Percentiles rank a stretch among this genome's conserved stretches.
Conservation (phyloP, 2,329 filamentous ascomycete species). For the Teratosphaeria epicoccoides region DNA sequence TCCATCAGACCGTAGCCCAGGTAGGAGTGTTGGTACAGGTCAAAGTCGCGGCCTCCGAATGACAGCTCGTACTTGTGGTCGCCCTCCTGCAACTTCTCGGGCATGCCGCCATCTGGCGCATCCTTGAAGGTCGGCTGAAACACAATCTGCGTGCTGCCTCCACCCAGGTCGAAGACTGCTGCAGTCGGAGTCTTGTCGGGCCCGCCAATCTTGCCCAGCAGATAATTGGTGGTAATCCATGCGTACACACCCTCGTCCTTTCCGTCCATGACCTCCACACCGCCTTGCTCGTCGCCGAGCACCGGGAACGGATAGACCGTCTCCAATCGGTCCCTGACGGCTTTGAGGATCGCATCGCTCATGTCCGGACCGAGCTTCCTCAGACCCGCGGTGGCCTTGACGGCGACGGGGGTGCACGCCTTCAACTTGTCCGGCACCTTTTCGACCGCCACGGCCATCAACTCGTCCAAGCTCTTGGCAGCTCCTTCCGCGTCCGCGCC, state of each 20-base stretch:
- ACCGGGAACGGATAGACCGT: slow-evolving; percentile 90
- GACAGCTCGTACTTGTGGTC: slow-evolving; percentile 91
- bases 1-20: slow-evolving; percentile 95
- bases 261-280: slow-evolving; percentile 95
- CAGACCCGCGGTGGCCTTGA: slow-evolving; percentile 92
- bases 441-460: slow-evolving; percentile 77
- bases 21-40: slow-evolving; percentile 96
- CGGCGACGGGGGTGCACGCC: slow-evolving; percentile 86
- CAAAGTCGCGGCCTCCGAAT: slow-evolving; percentile 84
- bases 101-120: slow-evolving; percentile 64
- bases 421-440: slow-evolving; percentile 81
- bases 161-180: slow-evolving; percentile 90
- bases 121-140: slow-evolving; percentile 90
- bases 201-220: slow-evolving; percentile 91
- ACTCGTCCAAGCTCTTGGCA: slow-evolving; percentile 75
- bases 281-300: slow-evolving; percentile 70
- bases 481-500: slow-evolving; percentile 75
- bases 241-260: slow-evolving; percentile 96
- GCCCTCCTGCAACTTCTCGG: slow-evolving; percentile 71
- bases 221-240: slow-evolving; percentile 98
- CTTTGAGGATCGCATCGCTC: slow-evolving; percentile 72
- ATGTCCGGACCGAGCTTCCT: slow-evolving; percentile 73
- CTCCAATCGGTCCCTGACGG: slow-evolving; percentile 76
- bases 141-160: slow-evolving; percentile 95
- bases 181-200: slow-evolving; percentile 84